These are phyloP conservation scores for Lyophyllum semitale DNA, from an alignment of 768 basidiomycete genomes.

Conservation along the genomic window DNA sequence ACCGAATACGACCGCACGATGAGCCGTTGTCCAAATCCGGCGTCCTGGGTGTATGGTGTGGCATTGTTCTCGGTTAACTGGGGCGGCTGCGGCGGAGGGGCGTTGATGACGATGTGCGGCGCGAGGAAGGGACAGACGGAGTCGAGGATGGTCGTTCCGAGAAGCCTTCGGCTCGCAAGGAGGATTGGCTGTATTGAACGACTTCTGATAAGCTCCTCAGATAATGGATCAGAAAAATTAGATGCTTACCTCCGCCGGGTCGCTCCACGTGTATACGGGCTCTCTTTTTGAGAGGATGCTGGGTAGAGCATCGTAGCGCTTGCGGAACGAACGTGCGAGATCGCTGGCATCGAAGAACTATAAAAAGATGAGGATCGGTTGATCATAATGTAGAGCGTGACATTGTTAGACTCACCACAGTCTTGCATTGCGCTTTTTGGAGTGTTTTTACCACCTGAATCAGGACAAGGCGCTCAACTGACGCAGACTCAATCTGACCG, in stretches of 20 bases:
- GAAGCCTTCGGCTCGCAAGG: slow-evolving; percentile 9
- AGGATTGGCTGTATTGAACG: slow-evolving; percentile 30
- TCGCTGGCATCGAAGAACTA: slow-evolving; percentile 44
- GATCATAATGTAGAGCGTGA: slow-evolving; percentile 6
- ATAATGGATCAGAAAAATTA: not conserved
- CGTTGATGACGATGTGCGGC: slow-evolving; percentile 48
- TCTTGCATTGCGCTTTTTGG: slow-evolving; percentile 39
- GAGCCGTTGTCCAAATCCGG: slow-evolving; percentile 33
- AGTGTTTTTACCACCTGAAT: slow-evolving; percentile 32
- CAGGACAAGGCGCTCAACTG: slow-evolving; percentile 30
- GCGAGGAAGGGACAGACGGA: slow-evolving; percentile 41
- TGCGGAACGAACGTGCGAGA: slow-evolving; percentile 35
- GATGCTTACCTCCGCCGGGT: slow-evolving; percentile 49
- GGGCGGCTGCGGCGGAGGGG: slow-evolving; percentile 39
- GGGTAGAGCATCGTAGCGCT: slow-evolving; percentile 36
- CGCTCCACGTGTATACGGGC: slow-evolving; percentile 46
- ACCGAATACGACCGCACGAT: slow-evolving; percentile 27
- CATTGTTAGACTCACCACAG: slow-evolving; percentile 33
- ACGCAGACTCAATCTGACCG: slow-evolving; percentile 1
- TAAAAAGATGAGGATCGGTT: slow-evolving; percentile 8
- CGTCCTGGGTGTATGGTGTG: slow-evolving; percentile 37
- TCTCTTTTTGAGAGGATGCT: slow-evolving; percentile 34
- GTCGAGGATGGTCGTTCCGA: slow-evolving; percentile 42
- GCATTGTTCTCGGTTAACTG: slow-evolving; percentile 38
- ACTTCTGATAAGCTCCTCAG: not conserved